Percentiles rank a stretch among this genome's conserved stretches.
Evolutionary conservation across 345 rosid genomes (phyloP).

Genomic region (Zanthoxylum bungeanum): DNA sequence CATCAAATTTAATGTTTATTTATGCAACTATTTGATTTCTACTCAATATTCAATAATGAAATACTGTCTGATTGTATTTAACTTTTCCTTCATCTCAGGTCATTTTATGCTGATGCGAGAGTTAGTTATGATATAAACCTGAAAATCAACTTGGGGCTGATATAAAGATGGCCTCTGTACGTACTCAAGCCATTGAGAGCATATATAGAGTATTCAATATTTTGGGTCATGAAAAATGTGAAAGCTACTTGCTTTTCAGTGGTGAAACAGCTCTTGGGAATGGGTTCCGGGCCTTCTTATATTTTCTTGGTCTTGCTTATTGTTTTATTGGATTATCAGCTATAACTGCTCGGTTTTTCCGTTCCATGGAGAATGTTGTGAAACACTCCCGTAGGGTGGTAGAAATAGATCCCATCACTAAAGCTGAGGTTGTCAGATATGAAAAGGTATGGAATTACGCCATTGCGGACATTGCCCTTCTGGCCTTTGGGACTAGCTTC

Average conservation of each 20-base stretch:
- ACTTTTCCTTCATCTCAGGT: constrained; percentile 24
- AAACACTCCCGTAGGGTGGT: constrained; percentile 81
- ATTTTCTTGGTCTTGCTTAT: constrained; percentile 73
- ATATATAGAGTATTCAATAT: constrained; percentile 21
- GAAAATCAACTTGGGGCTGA: constrained; percentile 17
- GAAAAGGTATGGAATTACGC: constrained; percentile 91
- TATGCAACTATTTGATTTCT: background rate
- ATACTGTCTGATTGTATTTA: constrained; percentile 4
- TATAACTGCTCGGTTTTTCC: constrained; percentile 74
- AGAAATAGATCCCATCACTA: constrained; percentile 58
- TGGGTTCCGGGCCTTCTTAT: constrained; percentile 46
- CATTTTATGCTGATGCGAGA: constrained; percentile 12
- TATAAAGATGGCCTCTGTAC: constrained; percentile 37
- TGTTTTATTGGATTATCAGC: constrained; percentile 89
- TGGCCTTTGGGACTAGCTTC: constrained; percentile 96
- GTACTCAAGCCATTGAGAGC: constrained; percentile 16
- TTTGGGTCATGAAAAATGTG: constrained; percentile 41
- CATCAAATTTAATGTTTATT: background rate
- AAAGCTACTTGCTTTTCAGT: constrained; percentile 47
- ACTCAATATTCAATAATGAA: background rate
- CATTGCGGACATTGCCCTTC: constrained; percentile 76
- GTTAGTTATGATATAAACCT: constrained; percentile 11
- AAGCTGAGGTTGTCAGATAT: constrained; percentile 40
- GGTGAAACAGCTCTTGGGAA: constrained; percentile 54
- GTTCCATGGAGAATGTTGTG: constrained; percentile 89